These are phyloP conservation scores for Nakaseomyces bracarensis DNA, from an alignment of 1,139 yeast species.

Conservation along the genomic window DNA sequence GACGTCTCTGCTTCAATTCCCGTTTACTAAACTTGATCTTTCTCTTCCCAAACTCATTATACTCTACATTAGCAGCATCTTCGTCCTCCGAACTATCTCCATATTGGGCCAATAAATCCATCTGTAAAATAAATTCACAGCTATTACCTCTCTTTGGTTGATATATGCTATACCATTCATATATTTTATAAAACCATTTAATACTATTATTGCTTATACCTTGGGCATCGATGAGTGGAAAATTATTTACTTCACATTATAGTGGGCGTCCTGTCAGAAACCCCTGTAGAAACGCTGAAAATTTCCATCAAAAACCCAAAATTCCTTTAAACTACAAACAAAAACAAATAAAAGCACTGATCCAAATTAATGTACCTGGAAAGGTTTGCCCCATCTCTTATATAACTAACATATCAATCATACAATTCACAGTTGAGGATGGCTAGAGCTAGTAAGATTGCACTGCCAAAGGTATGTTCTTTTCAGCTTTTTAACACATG, in stretches of 20 bases:
- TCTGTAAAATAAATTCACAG: not conserved
- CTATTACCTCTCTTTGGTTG: too few relatives aligned
- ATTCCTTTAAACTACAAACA: too few relatives aligned
- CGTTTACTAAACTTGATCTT: slow-evolving; percentile 12
- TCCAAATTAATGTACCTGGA: too few relatives aligned
- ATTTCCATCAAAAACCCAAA: too few relatives aligned
- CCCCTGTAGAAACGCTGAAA: too few relatives aligned
- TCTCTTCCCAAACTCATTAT: slow-evolving; percentile 6
- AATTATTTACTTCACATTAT: too few relatives aligned
- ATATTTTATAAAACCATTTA: too few relatives aligned
- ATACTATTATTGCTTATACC: too few relatives aligned
- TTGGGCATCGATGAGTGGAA: too few relatives aligned
- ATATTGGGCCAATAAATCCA: slow-evolving; percentile 2
- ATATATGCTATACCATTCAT: too few relatives aligned
- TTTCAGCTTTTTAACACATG: not conserved
- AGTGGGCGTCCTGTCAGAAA: too few relatives aligned
- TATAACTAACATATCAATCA: not conserved
- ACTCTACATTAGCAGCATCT: not conserved
- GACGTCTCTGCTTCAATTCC: slow-evolving; percentile 19
- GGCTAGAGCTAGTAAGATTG: slow-evolving; percentile 3
- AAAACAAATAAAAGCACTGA: not conserved
- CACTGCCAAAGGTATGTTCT: slow-evolving; percentile 17
- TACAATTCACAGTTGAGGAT: not conserved
- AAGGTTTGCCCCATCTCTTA: too few relatives aligned
- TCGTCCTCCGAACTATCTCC: slow-evolving; percentile 3